Evolutionary conservation across 148 eudicot species (phyloP).

Genomic region (Drosera capensis): DNA sequence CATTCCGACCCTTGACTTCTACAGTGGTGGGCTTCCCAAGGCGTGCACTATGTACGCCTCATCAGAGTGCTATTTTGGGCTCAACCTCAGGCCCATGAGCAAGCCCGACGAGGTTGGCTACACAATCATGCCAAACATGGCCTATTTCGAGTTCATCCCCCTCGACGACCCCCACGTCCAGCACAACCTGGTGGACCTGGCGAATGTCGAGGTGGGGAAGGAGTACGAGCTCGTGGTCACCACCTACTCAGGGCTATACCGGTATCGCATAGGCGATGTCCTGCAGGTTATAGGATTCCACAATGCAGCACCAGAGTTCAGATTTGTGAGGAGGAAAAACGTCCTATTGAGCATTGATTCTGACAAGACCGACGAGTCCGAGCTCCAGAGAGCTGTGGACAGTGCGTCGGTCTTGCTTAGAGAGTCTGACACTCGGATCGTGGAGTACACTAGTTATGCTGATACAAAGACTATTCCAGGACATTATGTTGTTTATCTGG

Average conservation of each 20-base stretch:
- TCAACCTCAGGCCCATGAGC: slow-evolving; percentile 49
- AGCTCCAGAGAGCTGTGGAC: slow-evolving; percentile 33
- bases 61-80: slow-evolving; percentile 61
- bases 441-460: slow-evolving; percentile 46
- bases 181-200: slow-evolving; percentile 29
- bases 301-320: slow-evolving; percentile 69
- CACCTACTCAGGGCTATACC: slow-evolving; percentile 50
- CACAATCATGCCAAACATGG: slow-evolving; percentile 82
- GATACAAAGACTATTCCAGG: slow-evolving; percentile 44
- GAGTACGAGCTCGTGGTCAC: slow-evolving; percentile 72
- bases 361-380: slow-evolving; percentile 44
- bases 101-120: slow-evolving; percentile 58
- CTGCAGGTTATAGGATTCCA: slow-evolving; percentile 55
- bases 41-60: slow-evolving; percentile 60
- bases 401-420: slow-evolving; percentile 20
- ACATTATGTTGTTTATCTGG: slow-evolving; percentile 46
- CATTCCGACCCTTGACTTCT: slow-evolving; percentile 55
- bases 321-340: slow-evolving; percentile 52
- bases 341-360: slow-evolving; percentile 51
- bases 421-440: slow-evolving; percentile 16
- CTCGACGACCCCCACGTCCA: slow-evolving; percentile 14
- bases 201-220: slow-evolving; percentile 43
- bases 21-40: slow-evolving; percentile 55
- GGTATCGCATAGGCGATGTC: slow-evolving; percentile 74
- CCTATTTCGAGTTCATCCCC: slow-evolving; percentile 69